phyloP scores from a whole-genome alignment of 1,284 basidiomycete species.

The Porodaedalea pini region DNA sequence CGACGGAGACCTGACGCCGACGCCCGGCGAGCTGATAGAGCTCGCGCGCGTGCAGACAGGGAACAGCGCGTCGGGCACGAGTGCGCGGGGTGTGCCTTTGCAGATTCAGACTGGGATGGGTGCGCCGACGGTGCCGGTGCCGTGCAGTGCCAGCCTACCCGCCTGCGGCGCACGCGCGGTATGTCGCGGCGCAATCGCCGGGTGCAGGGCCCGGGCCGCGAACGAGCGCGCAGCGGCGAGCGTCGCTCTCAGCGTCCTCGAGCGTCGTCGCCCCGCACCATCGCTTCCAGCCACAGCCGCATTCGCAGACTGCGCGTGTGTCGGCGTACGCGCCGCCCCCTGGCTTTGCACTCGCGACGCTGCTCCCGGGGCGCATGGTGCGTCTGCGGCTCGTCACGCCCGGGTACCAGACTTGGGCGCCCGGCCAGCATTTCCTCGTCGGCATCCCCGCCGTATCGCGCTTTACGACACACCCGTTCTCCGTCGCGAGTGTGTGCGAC shows the following conservation, averaged over 20 bases:
- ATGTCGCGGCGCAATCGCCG: neutral
- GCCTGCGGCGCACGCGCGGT: neutral
- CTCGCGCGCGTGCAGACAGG: slow-evolving; percentile 8
- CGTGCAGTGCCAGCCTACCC: neutral
- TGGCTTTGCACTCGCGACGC: slow-evolving; percentile 74
- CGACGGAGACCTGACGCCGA: neutral
- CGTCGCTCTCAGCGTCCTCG: slow-evolving; percentile 1
- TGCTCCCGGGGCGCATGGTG: slow-evolving; percentile 75
- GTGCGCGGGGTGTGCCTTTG: neutral
- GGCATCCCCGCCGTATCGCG: slow-evolving; percentile 67
- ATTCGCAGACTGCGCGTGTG: slow-evolving; percentile 13
- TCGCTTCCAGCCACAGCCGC: slow-evolving; percentile 16
- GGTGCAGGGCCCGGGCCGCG: slow-evolving; percentile 10
- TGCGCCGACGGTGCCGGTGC: no score
- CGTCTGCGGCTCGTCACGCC: slow-evolving; percentile 69
- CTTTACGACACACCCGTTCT: slow-evolving; percentile 79
- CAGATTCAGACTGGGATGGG: neutral
- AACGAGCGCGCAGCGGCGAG: no score
- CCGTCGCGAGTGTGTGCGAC: slow-evolving; percentile 68
- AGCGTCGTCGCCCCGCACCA: neutral
- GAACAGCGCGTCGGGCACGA: neutral
- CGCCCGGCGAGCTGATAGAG: slow-evolving; percentile 11
- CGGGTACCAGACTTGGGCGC: slow-evolving; percentile 62
- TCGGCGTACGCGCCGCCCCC: slow-evolving; percentile 48
- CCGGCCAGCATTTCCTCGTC: slow-evolving; percentile 79